phyloP scores from a whole-genome alignment of 2,329 filamentous ascomycete genomes.

The Scedosporium minutisporum region DNA sequence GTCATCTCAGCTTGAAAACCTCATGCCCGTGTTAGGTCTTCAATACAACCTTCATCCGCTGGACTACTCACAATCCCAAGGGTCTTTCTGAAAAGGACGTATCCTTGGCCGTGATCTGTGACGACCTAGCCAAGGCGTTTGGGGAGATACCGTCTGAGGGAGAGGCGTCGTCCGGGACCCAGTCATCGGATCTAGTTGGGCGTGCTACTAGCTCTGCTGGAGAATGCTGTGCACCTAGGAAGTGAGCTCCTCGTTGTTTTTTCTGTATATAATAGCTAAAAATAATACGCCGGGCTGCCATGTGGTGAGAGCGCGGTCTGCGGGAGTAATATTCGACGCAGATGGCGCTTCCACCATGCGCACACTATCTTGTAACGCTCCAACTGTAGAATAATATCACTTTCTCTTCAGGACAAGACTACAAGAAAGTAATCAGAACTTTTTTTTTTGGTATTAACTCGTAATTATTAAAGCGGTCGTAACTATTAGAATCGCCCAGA shows the following conservation, averaged over 20 bases:
- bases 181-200: slow-evolving; percentile 34
- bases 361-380: too few relatives aligned
- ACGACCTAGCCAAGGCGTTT: slow-evolving; percentile 45
- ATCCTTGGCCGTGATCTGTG: slow-evolving; percentile 52
- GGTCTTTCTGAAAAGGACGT: slow-evolving; percentile 59
- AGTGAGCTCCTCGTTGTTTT: slow-evolving; percentile 12
- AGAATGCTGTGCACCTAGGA: slow-evolving; percentile 45
- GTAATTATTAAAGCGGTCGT: slow-evolving; percentile 11
- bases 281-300: not conserved
- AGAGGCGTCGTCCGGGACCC: slow-evolving; percentile 17
- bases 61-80: slow-evolving; percentile 60
- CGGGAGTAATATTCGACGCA: not conserved
- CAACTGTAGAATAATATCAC: too few relatives aligned
- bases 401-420: not conserved
- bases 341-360: too few relatives aligned
- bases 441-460: slow-evolving; percentile 10
- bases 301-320: not conserved
- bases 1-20: not conserved
- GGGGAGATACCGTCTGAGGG: slow-evolving; percentile 37
- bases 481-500: slow-evolving; percentile 3
- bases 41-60: slow-evolving; percentile 60
- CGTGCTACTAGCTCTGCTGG: slow-evolving; percentile 34
- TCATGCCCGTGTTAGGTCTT: slow-evolving; percentile 42
- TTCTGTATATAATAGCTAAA: not conserved
- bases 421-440: not conserved